phyloP scores from a whole-genome alignment of 805 yeast species.

The Scheffersomyces coipomensis region DNA sequence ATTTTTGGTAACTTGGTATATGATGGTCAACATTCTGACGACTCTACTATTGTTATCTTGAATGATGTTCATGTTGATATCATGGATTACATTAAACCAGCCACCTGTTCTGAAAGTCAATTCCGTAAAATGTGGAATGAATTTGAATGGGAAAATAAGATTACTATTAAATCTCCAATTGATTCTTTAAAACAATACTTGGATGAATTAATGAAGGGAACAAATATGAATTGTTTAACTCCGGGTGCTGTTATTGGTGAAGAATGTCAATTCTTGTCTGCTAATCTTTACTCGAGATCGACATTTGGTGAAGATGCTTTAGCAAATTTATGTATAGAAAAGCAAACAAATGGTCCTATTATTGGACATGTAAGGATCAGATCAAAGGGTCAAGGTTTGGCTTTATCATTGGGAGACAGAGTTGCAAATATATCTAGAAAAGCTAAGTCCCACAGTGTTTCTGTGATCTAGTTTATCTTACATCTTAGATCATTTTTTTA shows the following conservation, averaged over 20 bases:
- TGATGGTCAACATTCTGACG: constrained; percentile 93
- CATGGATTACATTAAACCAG: constrained; percentile 96
- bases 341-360: constrained; percentile 67
- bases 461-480: background rate
- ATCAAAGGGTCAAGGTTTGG: constrained; percentile 97
- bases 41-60: constrained; percentile 83
- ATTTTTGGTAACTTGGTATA: constrained; percentile 96
- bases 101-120: constrained; percentile 80
- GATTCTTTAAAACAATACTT: constrained; percentile 72
- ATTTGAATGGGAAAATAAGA: constrained; percentile 99
- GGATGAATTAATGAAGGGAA: constrained; percentile 71
- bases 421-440: constrained; percentile 78
- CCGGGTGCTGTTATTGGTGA: constrained; percentile 89
- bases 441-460: constrained; percentile 17
- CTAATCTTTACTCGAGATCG: constrained; percentile 87
- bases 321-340: constrained; percentile 93
- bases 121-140: constrained; percentile 99
- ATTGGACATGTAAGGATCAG: constrained; percentile 95
- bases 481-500: background rate
- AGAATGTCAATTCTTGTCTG: constrained; percentile 88
- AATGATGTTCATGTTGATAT: constrained; percentile 95
- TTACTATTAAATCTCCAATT: constrained; percentile 74
- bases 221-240: constrained; percentile 92
- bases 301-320: constrained; percentile 97
- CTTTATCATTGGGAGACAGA: constrained; percentile 89